These are phyloP conservation scores for Apiospora koreana DNA, from an alignment of 2,329 filamentous ascomycete genomes.

Conservation along the genomic window DNA sequence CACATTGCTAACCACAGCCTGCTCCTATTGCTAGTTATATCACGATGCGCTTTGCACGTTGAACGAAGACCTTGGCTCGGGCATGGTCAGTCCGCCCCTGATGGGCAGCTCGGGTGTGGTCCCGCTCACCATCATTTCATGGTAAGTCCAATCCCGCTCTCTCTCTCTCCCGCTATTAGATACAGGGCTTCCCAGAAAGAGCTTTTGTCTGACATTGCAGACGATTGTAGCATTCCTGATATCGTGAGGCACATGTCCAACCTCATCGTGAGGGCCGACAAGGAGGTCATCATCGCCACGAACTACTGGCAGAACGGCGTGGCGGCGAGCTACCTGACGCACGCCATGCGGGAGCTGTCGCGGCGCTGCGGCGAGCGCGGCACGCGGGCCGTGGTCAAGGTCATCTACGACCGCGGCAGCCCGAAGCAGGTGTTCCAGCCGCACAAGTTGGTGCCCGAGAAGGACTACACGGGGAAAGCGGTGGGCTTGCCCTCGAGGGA, in stretches of 20 bases:
- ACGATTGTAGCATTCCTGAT: constrained; percentile 58
- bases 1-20: neutral
- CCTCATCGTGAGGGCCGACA: constrained; percentile 70
- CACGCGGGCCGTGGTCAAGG: constrained; percentile 64
- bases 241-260: constrained; percentile 76
- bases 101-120: constrained; percentile 60
- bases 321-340: constrained; percentile 66
- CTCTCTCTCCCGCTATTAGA: no score
- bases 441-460: constrained; percentile 59
- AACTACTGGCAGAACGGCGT: constrained; percentile 75
- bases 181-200: neutral
- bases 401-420: constrained; percentile 74
- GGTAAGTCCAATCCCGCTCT: constrained; percentile 33
- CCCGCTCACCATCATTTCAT: constrained; percentile 69
- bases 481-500: constrained; percentile 62
- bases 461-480: constrained; percentile 57
- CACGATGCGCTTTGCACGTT: constrained; percentile 63
- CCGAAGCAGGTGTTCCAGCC: constrained; percentile 65
- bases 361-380: constrained; percentile 60
- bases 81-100: constrained; percentile 53
- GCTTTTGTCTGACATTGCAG: neutral
- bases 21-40: constrained; percentile 51
- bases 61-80: constrained; percentile 50
- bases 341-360: constrained; percentile 70
- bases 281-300: constrained; percentile 73